phyloP scores from a whole-genome alignment of 2,329 filamentous ascomycete species.

The Stachybotrys echinatus region DNA sequence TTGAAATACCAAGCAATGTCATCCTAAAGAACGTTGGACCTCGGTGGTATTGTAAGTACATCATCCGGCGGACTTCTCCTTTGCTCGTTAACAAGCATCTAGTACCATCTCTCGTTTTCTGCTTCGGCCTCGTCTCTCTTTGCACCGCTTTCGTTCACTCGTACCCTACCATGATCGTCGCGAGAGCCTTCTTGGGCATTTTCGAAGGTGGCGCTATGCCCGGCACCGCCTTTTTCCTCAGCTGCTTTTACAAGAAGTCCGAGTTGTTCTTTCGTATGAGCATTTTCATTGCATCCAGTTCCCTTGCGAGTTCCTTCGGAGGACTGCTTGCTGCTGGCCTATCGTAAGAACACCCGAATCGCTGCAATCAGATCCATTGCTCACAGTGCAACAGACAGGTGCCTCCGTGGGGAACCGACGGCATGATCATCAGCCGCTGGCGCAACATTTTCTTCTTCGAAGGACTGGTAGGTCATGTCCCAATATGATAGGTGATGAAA shows the following conservation, averaged over 20 bases:
- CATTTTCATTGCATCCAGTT: slow-evolving; percentile 50
- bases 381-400: not conserved
- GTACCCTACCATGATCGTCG: slow-evolving; percentile 39
- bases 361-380: not conserved
- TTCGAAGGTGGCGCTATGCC: slow-evolving; percentile 56
- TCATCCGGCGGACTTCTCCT: not conserved
- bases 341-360: not conserved
- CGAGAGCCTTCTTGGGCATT: slow-evolving; percentile 44
- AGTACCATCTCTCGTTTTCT: slow-evolving; percentile 45
- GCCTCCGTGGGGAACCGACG: not conserved
- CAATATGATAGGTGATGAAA: not conserved
- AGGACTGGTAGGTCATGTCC: slow-evolving; percentile 32
- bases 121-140: slow-evolving; percentile 51
- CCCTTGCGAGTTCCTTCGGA: slow-evolving; percentile 53
- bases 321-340: slow-evolving; percentile 48
- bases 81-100: not conserved
- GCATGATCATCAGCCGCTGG: slow-evolving; percentile 29
- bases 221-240: slow-evolving; percentile 50
- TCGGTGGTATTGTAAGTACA: slow-evolving; percentile 36
- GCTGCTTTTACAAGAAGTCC: slow-evolving; percentile 49
- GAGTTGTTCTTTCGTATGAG: slow-evolving; percentile 51
- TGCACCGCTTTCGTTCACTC: slow-evolving; percentile 48
- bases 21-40: slow-evolving; percentile 47
- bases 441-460: slow-evolving; percentile 61
- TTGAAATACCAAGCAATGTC: slow-evolving; percentile 53